Evolutionary conservation across 495 filamentous ascomycete genomes (phyloP), one percentile per base, ranked within the genome.

Genomic region (Lasiosphaeria ovina): DNA sequence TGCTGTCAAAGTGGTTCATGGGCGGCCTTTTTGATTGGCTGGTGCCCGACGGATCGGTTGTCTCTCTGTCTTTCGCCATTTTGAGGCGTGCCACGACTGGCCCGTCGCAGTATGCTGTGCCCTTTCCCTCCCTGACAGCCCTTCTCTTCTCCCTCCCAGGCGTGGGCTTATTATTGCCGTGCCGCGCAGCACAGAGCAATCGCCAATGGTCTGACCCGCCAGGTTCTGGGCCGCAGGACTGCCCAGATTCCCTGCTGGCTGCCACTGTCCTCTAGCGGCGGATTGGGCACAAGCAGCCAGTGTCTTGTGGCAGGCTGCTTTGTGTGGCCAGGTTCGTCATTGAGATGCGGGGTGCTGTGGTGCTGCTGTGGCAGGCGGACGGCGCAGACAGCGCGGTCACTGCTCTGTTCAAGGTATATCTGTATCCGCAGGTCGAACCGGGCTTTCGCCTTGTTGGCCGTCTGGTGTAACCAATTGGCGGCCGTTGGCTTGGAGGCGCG

Each of bases 1-100:
- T 71, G 69, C 72, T 72, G 65, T 77, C 70, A 63, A 67, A 58
- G 55, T 70, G 71, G 65, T 63, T 66, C 55, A 69, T 60, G 14
- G 73, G 34, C 52, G 78, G 71, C 58, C 72, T 69, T 69, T 77
- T 79, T 79, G 77, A 81, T 81, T 81, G 78, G 78, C 66, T 65
- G 62, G 68, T 65, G 66, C 63, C 69, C 63, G 63, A 67, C 57
- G 59, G 38, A 61, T 73, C 69, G 58, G 59, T 63, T 45, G 24
- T 24, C 24, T 74, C 69, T 62, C 64, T 60, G 44, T 73, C 71
- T 55, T 55, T 71, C 44, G 65, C 69, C 69, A 71, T 71, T 50
- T 48, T 50, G 36, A 14, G 14, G 12, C 31, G 54, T 55, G 40
- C 50, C 50, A 38, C 35, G 40, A 57, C 51, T 45, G 11, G 36